Percentiles rank a stretch among this genome's conserved stretches.
These are phyloP conservation scores for Hylodesmum podocarpum DNA, from an alignment of 306 rosid species.

Conservation along the genomic window DNA sequence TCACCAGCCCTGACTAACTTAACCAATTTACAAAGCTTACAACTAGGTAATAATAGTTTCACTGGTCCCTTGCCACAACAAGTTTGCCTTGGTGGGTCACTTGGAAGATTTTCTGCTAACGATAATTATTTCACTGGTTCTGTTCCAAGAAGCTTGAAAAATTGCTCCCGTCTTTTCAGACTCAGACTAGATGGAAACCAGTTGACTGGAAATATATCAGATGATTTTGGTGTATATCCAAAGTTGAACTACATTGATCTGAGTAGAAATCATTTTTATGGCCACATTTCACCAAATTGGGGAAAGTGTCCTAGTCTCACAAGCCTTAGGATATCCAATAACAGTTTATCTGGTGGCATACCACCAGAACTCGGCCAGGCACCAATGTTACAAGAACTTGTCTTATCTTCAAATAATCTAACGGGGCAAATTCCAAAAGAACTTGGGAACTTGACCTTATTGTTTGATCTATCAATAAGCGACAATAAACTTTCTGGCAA, in stretches of 20 bases:
- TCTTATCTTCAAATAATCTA: slow-evolving; percentile 26
- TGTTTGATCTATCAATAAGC: neutral
- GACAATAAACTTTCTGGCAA: slow-evolving; percentile 2
- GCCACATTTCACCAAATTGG: slow-evolving; percentile 24
- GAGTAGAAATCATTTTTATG: slow-evolving; percentile 19
- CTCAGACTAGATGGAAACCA: slow-evolving; percentile 18
- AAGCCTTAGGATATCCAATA: neutral
- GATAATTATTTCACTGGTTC: neutral
- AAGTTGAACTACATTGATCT: neutral
- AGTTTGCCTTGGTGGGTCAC: neutral
- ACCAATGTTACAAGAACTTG: neutral
- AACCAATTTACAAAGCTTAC: neutral
- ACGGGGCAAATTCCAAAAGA: slow-evolving; percentile 33
- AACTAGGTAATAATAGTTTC: neutral
- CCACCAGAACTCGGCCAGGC: slow-evolving; percentile 18
- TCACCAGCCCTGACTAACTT: neutral
- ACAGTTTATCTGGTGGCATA: neutral
- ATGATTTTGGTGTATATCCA: slow-evolving; percentile 33
- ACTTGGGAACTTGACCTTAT: neutral
- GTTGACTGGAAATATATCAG: slow-evolving; percentile 26
- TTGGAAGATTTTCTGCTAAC: neutral
- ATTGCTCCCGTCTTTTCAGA: neutral
- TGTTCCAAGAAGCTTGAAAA: slow-evolving; percentile 8
- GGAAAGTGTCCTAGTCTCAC: neutral
- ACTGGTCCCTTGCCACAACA: slow-evolving; percentile 1